These are phyloP conservation scores for Kodamaea nitidulidarum DNA, from an alignment of 805 yeast genomes.

Conservation along the genomic window DNA sequence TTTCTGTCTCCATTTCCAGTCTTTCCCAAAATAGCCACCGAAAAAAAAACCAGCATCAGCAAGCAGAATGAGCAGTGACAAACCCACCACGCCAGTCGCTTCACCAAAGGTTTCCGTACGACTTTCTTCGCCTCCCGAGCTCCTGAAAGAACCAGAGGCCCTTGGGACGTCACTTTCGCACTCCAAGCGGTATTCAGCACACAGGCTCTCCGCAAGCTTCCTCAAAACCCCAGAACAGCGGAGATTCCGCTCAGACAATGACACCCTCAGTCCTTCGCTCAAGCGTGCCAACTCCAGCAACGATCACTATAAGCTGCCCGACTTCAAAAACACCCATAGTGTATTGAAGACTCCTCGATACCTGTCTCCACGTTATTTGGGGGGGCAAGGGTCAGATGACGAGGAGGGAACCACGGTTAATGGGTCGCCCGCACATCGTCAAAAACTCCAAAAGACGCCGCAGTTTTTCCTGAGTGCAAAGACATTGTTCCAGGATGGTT, in stretches of 20 bases:
- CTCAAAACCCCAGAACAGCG: constrained; percentile 37
- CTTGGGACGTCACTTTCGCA: neutral
- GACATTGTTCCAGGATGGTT: constrained; percentile 31
- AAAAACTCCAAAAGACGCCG: constrained; percentile 36
- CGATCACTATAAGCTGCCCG: constrained; percentile 29
- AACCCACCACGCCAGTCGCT: constrained; percentile 32
- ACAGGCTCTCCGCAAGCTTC: constrained; percentile 25
- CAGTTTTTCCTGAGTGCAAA: constrained; percentile 39
- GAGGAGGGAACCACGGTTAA: constrained; percentile 3
- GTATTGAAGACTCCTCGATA: constrained; percentile 12
- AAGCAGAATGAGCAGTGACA: constrained; percentile 19
- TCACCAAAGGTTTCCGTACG: constrained; percentile 12
- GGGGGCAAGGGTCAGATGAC: constrained; percentile 2
- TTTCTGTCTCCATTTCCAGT: neutral
- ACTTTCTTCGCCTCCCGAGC: constrained; percentile 24
- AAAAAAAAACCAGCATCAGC: constrained; percentile 6
- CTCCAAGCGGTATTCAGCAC: constrained; percentile 10
- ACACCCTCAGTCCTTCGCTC: constrained; percentile 38
- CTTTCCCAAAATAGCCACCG: constrained; percentile 2
- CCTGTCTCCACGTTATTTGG: constrained; percentile 6
- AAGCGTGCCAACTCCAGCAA: constrained; percentile 26
- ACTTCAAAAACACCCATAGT: constrained; percentile 23
- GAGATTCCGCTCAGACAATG: neutral
- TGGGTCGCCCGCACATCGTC: constrained; percentile 6
- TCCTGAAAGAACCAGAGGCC: constrained; percentile 25